Percentiles rank a stretch among this genome's conserved stretches.
phyloP scores from a whole-genome alignment of 176 grass and related monocot species.

The Areca catechu region DNA sequence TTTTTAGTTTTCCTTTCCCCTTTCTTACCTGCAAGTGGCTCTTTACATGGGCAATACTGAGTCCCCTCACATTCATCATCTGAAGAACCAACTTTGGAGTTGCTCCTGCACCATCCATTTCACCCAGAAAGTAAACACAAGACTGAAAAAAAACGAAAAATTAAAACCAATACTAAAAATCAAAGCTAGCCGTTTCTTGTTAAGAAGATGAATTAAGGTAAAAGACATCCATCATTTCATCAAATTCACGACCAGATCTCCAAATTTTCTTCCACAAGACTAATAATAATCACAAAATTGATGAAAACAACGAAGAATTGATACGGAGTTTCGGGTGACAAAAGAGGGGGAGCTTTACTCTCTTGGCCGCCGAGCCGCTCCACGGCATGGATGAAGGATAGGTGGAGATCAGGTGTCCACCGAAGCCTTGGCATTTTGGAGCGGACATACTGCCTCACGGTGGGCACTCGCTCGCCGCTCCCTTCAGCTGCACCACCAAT shows the following conservation, averaged over 20 bases:
- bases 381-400: neutral
- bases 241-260: neutral
- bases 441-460: neutral
- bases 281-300: too few relatives aligned
- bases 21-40: slow-evolving; percentile 9
- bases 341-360: neutral
- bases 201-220: neutral
- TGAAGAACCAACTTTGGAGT: slow-evolving; percentile 3
- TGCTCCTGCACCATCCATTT: neutral
- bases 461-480: neutral
- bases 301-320: neutral
- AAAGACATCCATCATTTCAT: neutral
- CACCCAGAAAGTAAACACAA: too few relatives aligned
- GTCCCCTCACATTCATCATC: slow-evolving; percentile 1
- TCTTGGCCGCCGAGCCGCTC: neutral
- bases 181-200: too few relatives aligned
- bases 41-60: slow-evolving; percentile 80
- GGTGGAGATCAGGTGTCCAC: neutral
- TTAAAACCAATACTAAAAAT: too few relatives aligned
- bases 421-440: slow-evolving; percentile 1
- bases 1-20: neutral
- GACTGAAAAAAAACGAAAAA: too few relatives aligned
- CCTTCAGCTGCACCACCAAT: neutral
- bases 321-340: neutral
- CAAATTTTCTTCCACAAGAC: too few relatives aligned